Conservation (phyloP, 2,329 filamentous ascomycete species). For the Diaporthe amygdali region DNA sequence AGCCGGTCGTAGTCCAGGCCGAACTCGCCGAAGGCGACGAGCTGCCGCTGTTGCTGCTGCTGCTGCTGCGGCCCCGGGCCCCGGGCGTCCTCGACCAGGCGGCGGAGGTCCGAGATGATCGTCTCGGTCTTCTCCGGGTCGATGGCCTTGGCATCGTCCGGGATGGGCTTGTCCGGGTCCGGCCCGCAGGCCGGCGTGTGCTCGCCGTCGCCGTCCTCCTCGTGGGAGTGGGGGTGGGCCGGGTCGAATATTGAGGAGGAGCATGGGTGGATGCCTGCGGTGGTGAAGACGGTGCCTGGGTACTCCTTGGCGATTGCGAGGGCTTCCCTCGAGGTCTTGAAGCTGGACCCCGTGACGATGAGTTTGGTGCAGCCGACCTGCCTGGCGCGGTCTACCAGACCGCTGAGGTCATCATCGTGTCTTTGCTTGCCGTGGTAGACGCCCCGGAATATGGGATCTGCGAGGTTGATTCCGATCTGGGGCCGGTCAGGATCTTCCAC, state of each 20-base stretch:
- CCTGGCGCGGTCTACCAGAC: conserved; percentile 78
- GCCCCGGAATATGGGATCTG: conserved; percentile 88
- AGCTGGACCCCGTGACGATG: conserved; percentile 90
- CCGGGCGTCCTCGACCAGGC: conserved; percentile 66
- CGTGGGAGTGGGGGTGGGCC: conserved; percentile 48
- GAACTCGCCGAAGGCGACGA: conserved; percentile 91
- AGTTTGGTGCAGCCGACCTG: conserved; percentile 85
- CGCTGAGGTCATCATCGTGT: conserved; percentile 75
- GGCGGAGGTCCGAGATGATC: conserved; percentile 65
- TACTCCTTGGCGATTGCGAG: conserved; percentile 75
- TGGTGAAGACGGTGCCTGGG: conserved; percentile 83
- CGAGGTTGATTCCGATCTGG: conserved; percentile 91
- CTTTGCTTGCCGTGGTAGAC: conserved; percentile 79
- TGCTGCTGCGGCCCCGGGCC: conserved; percentile 33
- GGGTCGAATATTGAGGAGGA: conserved; percentile 79
- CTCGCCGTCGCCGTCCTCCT: conserved; percentile 47
- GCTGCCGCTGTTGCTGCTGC: conserved; percentile 37
- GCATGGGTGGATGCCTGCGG: conserved; percentile 94
- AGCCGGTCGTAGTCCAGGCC: conserved; percentile 96
- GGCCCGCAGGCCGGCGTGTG: conserved; percentile 61
- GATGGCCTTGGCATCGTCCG: conserved; percentile 47
- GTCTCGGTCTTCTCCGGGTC: conserved; percentile 49
- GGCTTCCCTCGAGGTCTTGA: conserved; percentile 77
- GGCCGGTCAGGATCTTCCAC: conserved; percentile 19
- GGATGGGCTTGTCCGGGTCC: conserved; percentile 51